phyloP scores from a whole-genome alignment of 1,284 basidiomycete species.

The Peniophora sp. region DNA sequence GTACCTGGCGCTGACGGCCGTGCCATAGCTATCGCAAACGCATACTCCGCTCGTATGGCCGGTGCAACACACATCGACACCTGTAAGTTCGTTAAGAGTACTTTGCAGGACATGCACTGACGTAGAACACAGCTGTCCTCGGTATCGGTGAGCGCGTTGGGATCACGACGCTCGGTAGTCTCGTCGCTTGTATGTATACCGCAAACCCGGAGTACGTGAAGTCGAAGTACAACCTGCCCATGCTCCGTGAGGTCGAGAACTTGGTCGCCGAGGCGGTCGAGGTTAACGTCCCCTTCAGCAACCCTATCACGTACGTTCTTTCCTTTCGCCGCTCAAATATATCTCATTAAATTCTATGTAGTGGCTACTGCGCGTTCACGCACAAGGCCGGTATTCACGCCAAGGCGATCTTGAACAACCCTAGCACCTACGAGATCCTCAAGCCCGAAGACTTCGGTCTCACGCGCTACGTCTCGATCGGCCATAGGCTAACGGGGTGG shows the following conservation, averaged over 20 bases:
- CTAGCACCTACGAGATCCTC: slow-evolving; percentile 96
- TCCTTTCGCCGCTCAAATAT: slow-evolving; percentile 1
- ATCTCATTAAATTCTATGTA: slow-evolving; percentile 17
- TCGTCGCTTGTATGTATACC: slow-evolving; percentile 95
- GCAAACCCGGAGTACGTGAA: slow-evolving; percentile 99
- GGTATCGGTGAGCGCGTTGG: slow-evolving; percentile 99
- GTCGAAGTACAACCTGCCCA: slow-evolving; percentile 96
- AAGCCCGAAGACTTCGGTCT: slow-evolving; percentile 99
- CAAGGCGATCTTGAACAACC: slow-evolving; percentile 99
- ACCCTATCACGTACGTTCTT: slow-evolving; percentile 72
- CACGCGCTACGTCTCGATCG: slow-evolving; percentile 97
- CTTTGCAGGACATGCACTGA: not conserved
- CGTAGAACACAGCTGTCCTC: slow-evolving; percentile 52
- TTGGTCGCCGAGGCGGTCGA: slow-evolving; percentile 98
- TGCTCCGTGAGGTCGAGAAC: slow-evolving; percentile 99
- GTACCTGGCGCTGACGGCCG: slow-evolving; percentile 4
- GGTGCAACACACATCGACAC: slow-evolving; percentile 99
- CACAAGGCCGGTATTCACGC: slow-evolving; percentile 99
- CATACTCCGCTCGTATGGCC: slow-evolving; percentile 96
- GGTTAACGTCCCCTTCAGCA: slow-evolving; percentile 97
- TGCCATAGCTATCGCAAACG: slow-evolving; percentile 87
- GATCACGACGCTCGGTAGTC: slow-evolving; percentile 95
- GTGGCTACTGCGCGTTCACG: slow-evolving; percentile 98
- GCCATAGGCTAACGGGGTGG: slow-evolving; percentile 94
- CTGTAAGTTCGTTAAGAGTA: slow-evolving; percentile 41